Base-by-base conservation (phyloP, 2,329 filamentous ascomycete genomes). In the Fusarium musae region DNA sequence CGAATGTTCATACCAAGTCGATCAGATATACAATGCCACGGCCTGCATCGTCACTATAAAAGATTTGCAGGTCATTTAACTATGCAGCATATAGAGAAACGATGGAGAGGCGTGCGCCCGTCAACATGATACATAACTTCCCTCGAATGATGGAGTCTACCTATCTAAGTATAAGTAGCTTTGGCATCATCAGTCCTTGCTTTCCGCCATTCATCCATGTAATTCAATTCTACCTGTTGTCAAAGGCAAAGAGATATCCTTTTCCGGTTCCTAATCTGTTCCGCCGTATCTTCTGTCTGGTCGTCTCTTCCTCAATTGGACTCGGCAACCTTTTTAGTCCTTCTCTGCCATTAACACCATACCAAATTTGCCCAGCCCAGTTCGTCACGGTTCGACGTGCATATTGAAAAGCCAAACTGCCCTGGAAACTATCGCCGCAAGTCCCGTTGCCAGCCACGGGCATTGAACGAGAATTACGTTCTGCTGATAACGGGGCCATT, bases 371-470 rank as follows among this genome's bases (percentile, higher is more conserved):
- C 52, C 59, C 49, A 58, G 43, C 46, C 52, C 39, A 53, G 57
- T 49, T 59, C 54, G 34, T 63, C 62, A 64, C 61, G 62, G 57
- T 70, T 68, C 66, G 66, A 61, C 39, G 37, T 72, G 63, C 30
- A 50, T 54, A 50, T 58, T 42, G 42, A 36, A 54, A 66, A 57
- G 32, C 32, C 61, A 26, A 54, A 26, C 44, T 67, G 34, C 39
- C 50, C 34, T 26, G n/a, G 42, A 43, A 23, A 40, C 40, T 44
- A 28, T 21, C 23, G 23, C 36, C 28, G 23, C 16, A 43, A 36
- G 11, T 26, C 32, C 37, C 23, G 9, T 37, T 16, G 36, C 17
- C 36, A 37, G 36, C 39, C 39, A 23, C 42, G 17, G 32, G 32
- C 12, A n/a, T 49, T 26, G 32, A 28, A 23, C 30, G 12, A 42